Evolutionary conservation across 257 asterid genomes (phyloP), one percentile per base, ranked within the genome.

Genomic region (Ilex aquifolium): DNA sequence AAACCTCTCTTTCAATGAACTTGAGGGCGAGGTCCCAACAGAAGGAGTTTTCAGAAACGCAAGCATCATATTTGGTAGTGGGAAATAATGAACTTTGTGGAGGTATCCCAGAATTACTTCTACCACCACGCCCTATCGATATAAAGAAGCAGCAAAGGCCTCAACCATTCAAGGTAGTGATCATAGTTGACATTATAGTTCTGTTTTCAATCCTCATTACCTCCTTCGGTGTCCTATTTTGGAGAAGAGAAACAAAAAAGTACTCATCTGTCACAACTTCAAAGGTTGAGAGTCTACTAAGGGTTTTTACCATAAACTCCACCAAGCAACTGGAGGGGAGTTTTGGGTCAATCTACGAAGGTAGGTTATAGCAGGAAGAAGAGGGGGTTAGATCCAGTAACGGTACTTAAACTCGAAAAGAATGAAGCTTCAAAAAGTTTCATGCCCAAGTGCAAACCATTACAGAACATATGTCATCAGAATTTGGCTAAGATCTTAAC

Each of bases 31-130:
- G 44, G 52, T 72, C 31, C 84, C 81, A 29, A 50, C 32, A 29
- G 49, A 1, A 14, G 76, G 76, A 42, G 60, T 63, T 55, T 79
- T 75, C 56, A 4, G n/a, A 31, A 69, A 79, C 27, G 56, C 68
- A 42, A 69, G 72, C 60, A 62, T 13, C 29, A 46, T 63, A 12
- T 21, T 27, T 57, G 17, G 51, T 79, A 5, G 36, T 5, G 0
- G 74, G 72, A 55, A 79, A 79, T 53, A 29, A 15, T 17, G 66
- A 58, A 61, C 79, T 79, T 10, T 79, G 79, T 69, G 82, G 79
- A 30, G 82, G 71, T 12, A 44, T 67, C 10, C 13, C n/a, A 0
- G 46, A 27, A 16, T 54, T 65, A 36, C 17, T 13, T 7, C 57
- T 67, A 9, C 80, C 71, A 36, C 32, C 0, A 10, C 71, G 80